These are phyloP conservation scores for Grammothele lineata DNA, from an alignment of 768 basidiomycete species.

Conservation along the genomic window DNA sequence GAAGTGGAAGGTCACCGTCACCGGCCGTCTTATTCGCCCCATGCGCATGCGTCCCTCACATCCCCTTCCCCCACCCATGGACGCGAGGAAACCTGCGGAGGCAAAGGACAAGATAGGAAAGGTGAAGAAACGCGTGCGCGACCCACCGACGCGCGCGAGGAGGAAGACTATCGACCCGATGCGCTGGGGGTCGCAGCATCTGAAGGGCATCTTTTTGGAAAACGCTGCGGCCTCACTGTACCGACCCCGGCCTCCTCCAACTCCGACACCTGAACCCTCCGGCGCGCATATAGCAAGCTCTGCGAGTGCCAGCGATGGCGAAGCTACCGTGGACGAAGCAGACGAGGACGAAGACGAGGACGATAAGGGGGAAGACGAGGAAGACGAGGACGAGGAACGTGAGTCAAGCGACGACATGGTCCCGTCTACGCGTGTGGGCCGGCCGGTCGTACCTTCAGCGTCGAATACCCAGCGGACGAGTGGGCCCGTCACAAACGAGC, in stretches of 20 bases:
- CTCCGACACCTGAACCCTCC: too few relatives aligned
- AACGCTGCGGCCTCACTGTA: conserved; percentile 9
- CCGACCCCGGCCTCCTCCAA: too few relatives aligned
- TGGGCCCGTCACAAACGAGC: too few relatives aligned
- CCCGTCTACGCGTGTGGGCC: too few relatives aligned
- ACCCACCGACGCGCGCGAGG: conserved; percentile 56
- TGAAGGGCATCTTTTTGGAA: conserved; percentile 66
- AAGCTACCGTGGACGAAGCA: neutral
- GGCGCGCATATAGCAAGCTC: neutral
- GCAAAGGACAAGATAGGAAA: conserved; percentile 21
- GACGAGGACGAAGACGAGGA: neutral
- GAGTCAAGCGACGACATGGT: too few relatives aligned
- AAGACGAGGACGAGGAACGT: too few relatives aligned
- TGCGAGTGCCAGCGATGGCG: conserved; percentile 1
- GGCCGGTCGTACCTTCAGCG: too few relatives aligned
- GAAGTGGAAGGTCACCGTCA: conserved; percentile 69
- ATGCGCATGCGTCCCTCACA: conserved; percentile 66
- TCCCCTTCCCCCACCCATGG: conserved; percentile 43
- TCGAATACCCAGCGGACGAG: too few relatives aligned
- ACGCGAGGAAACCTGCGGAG: conserved; percentile 6
- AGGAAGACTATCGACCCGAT: conserved; percentile 68
- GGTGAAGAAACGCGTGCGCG: conserved; percentile 40
- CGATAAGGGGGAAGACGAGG: neutral
- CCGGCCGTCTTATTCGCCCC: conserved; percentile 61
- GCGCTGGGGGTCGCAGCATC: conserved; percentile 62